Evolutionary conservation across 2,329 filamentous ascomycete species (phyloP), one percentile per base, ranked within the genome.

Genomic region (Parasarocladium wereldwijsianum): DNA sequence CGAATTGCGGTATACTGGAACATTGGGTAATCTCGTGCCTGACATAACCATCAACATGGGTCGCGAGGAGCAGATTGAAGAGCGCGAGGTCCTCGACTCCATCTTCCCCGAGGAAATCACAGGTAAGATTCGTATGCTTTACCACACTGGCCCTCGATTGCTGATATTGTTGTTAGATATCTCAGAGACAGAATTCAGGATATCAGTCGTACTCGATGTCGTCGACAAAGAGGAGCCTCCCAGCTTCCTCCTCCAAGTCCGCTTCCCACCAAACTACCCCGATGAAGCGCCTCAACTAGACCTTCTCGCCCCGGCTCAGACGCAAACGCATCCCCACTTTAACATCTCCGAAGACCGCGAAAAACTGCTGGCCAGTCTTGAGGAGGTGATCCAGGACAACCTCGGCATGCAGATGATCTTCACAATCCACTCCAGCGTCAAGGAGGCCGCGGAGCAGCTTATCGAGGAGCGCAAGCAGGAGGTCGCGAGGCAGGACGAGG

Each of bases 31-130:
- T n/a, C n/a, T n/a, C n/a, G n/a, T n/a, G n/a, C n/a, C n/a, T n/a
- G n/a, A n/a, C n/a, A n/a, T n/a, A n/a, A n/a, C n/a, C n/a, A n/a
- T 13, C 26, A 37, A 17, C 19, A 76, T 78, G 73, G 72, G 72
- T 29, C 66, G 60, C 51, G 87, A 96, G 64, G 90, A 98, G 36
- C 90, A 98, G 55, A 60, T 76, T 40, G 90, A 98, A 60, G 90
- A 98, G 67, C 77, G 86, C 37, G 90, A 98, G 56, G 87, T 98
- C 44, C 83, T 98, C 50, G 84, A 93, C 49, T 94, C 87, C 36
- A 98, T 98, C 49, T 98, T 96, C 43, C 85, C 90, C 2, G 87
- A 98, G 36, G 90, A 98, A 60, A 93, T 98, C 43, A 87, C 77
- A 68, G 80, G 85, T 87, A 47, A 27, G 53, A 38, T 26, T 14